Conservation (phyloP, 208 protist species). For the Kentomonas sorsogonicus region DNA sequence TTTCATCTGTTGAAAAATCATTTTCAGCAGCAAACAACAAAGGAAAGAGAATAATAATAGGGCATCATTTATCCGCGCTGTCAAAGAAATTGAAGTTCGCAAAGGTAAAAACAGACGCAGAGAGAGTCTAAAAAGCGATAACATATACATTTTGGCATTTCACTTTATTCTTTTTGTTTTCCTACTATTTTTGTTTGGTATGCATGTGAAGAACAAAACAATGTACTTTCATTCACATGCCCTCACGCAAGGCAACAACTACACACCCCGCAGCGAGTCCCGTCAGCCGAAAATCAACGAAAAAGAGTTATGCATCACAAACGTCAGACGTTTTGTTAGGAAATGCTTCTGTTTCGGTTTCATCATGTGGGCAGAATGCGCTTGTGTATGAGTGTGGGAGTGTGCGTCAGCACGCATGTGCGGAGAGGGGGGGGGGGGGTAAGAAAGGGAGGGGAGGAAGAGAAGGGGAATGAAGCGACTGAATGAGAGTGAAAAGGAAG, state of each 20-base stretch:
- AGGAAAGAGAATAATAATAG: not conserved
- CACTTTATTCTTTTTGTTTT: not conserved
- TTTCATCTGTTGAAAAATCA: not conserved
- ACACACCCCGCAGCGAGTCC: not conserved
- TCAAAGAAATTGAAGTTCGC: too few species aligned
- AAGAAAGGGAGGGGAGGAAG: too few species aligned
- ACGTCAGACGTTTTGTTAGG: not conserved
- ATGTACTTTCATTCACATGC: not conserved
- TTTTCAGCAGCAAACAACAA: not conserved
- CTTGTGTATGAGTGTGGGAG: too few species aligned
- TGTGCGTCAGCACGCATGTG: too few species aligned
- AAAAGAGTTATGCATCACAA: not conserved
- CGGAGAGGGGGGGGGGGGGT: too few species aligned
- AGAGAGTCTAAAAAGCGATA: not conserved
- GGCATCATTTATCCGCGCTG: slow-evolving; percentile 1
- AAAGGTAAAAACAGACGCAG: not conserved
- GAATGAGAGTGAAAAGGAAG: too few species aligned
- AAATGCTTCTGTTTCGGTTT: not conserved
- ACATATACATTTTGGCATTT: not conserved
- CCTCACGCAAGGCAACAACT: not conserved
- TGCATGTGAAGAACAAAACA: not conserved
- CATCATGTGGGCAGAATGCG: not conserved
- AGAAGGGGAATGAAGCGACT: too few species aligned
- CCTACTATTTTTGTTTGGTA: not conserved
- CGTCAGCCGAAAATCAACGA: not conserved